Conservation (phyloP, 2,329 filamentous ascomycete genomes). For the Fusarium siculi region DNA sequence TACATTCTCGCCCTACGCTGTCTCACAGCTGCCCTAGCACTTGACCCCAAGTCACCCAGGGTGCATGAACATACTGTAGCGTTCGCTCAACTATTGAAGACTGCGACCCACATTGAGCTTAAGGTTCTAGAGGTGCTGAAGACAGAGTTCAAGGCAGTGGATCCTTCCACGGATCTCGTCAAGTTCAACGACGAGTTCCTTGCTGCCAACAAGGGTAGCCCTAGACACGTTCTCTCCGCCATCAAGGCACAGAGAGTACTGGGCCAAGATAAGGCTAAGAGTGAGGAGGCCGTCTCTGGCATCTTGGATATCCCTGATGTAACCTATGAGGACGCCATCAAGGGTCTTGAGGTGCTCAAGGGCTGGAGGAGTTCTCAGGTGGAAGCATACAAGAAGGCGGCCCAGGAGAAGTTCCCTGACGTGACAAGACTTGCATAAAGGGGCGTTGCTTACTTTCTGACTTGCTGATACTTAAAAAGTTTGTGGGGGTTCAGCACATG, state of each 20-base stretch:
- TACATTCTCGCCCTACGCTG: slow-evolving; percentile 88
- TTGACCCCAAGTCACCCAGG: slow-evolving; percentile 76
- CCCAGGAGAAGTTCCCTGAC: slow-evolving; percentile 61
- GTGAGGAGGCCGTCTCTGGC: slow-evolving; percentile 71
- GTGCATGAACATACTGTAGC: slow-evolving; percentile 80
- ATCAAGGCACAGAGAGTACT: slow-evolving; percentile 69
- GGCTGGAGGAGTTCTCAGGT: slow-evolving; percentile 62
- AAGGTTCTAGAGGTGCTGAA: slow-evolving; percentile 77
- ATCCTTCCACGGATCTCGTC: slow-evolving; percentile 67
- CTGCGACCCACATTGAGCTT: slow-evolving; percentile 66
- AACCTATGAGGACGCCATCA: slow-evolving; percentile 66
- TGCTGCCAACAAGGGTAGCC: slow-evolving; percentile 69
- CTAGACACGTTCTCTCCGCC: slow-evolving; percentile 70
- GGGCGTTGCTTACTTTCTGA: not conserved
- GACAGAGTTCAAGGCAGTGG: slow-evolving; percentile 70
- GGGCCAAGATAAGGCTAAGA: slow-evolving; percentile 65
- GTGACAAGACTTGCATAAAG: slow-evolving; percentile 58
- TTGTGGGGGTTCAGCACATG: not conserved
- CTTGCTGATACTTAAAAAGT: slow-evolving; percentile 11
- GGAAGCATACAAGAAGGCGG: slow-evolving; percentile 60
- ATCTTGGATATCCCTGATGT: slow-evolving; percentile 63
- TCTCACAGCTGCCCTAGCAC: slow-evolving; percentile 75
- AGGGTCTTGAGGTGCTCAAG: slow-evolving; percentile 55
- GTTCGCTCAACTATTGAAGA: slow-evolving; percentile 72
- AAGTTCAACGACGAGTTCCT: slow-evolving; percentile 75